Base-by-base conservation (phyloP, 345 rosid genomes). In the Iberis pinnata region DNA sequence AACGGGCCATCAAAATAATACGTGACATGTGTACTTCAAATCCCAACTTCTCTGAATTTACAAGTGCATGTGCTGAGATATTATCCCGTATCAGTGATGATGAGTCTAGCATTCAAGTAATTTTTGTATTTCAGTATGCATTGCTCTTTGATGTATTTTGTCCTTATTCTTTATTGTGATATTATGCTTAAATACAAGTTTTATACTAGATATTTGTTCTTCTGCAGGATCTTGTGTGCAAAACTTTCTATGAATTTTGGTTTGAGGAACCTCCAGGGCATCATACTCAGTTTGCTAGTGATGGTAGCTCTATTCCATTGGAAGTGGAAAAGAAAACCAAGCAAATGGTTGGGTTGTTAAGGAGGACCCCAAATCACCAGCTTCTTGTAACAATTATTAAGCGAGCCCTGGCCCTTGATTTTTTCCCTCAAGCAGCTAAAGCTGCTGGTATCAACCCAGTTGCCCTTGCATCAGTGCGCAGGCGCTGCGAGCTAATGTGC, bases 221-320 rank as follows among this genome's bases (percentile, higher is more conserved):
- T 56, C 46, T 20, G 20, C 77, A 92, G 97, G 98, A 92, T 76
- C 88, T 85, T 60, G 98, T 92, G 64, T 92, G 94, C 83, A 92
- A 92, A 88, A 92, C 90, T 49, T 88, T 92, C 72, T 83, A 85
- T 77, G 97, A 92, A 58, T 88, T 92, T 61, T 92, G 98, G 98
- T 92, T 92, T 56, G 97, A 92, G 75, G 97, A 92, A 66, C 82
- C 95, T 66, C 71, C 85, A 55, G 82, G 89, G 48, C 58, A 63
- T 44, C 94, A 74, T 72, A 77, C 80, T 45, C 81, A 78, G 54
- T 78, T 49, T 74, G 78, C 70, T 66, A 76, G 84, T 60, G 86
- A 83, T 71, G 86, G 82, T 71, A 85, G 98, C 79, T 81, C 88
- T 63, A 83, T 88, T 65, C 95, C 98, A 13, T 25, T 80, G 70